Base-by-base conservation (phyloP, 139 green algal species). In the Closterium sp. region DNA sequence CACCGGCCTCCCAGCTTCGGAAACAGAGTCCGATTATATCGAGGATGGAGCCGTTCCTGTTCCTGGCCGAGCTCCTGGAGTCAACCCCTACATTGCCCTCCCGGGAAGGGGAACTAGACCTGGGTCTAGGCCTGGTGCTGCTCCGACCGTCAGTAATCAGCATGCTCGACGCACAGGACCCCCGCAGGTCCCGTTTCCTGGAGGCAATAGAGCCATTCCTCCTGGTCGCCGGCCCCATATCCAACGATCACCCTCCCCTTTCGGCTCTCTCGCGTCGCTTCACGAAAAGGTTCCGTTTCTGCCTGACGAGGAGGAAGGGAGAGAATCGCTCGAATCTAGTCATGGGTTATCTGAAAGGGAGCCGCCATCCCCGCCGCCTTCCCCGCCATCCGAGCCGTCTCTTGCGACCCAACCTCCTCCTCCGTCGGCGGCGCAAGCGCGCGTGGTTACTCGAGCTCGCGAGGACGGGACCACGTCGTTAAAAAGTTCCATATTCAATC, bases 391-490 rank as follows among this genome's bases (percentile, higher is more conserved):
- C 62, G 17, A 22, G 62, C 62, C 62, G 62, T 27, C 62, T 13
- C 62, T 22, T 79, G 13, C 17, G 62, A 27, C 62, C 19, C 62
- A 79, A 13, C 62, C 19, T 79, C 62, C 62, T 13, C 62, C 17
- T 22, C 17, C 62, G 17, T 24, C 62, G 42, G 42, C 42, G 42
- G 42, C 42, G 62, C 62, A 9, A 79, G 62, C 19, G 62, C 62
- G 62, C 62, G 62, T 79, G 62, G 62, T 79, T 79, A 79, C 17
- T 79, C 62, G 85, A 87, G 85, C 85, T 28, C n/a, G 85, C 1
- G n/a, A 30, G 87, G 87, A 31, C 24, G 87, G 87, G 10, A 89
- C 89, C 22, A 45, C 89, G 27, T 91, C 89, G 4, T 30, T 91
- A 31, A 32, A 85, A 28, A 86, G 88, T 27, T 31, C 38, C 2